Evolutionary conservation across 805 yeast species (phyloP).

Genomic region (Candida hispaniensis): DNA sequence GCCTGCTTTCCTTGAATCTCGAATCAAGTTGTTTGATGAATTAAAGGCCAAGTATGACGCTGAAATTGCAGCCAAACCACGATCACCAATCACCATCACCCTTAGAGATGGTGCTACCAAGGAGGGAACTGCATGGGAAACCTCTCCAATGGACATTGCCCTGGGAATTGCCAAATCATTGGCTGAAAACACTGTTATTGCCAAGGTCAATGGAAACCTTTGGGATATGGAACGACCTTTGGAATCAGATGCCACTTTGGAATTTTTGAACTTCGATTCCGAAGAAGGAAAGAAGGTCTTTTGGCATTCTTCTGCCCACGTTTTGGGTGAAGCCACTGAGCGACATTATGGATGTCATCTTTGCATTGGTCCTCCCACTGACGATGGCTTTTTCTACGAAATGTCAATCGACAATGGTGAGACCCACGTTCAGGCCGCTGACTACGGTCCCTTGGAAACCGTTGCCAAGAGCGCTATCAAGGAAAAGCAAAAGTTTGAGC

Average conservation of each 20-base stretch:
- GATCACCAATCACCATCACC: conserved; percentile 62
- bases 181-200: conserved; percentile 77
- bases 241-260: conserved; percentile 57
- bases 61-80: conserved; percentile 49
- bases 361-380: conserved; percentile 92
- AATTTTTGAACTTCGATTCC: conserved; percentile 80
- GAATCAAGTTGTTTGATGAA: conserved; percentile 69
- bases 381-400: conserved; percentile 95
- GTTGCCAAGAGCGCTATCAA: conserved; percentile 84
- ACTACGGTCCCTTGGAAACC: conserved; percentile 73
- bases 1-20: conserved; percentile 73
- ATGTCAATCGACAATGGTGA: conserved; percentile 76
- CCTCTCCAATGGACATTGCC: conserved; percentile 82
- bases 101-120: conserved; percentile 76
- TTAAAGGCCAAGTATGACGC: conserved; percentile 70
- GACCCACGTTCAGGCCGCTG: conserved; percentile 65
- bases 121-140: conserved; percentile 78
- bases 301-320: conserved; percentile 99
- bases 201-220: conserved; percentile 79
- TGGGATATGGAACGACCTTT: conserved; percentile 97
- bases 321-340: conserved; percentile 96
- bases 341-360: conserved; percentile 92
- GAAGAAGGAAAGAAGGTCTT: conserved; percentile 94
- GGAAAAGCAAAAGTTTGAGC: conserved; percentile 90
- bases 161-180: conserved; percentile 75